Conservation (phyloP, 73 alveolate species). For the Paramecium tetraurelia region DNA sequence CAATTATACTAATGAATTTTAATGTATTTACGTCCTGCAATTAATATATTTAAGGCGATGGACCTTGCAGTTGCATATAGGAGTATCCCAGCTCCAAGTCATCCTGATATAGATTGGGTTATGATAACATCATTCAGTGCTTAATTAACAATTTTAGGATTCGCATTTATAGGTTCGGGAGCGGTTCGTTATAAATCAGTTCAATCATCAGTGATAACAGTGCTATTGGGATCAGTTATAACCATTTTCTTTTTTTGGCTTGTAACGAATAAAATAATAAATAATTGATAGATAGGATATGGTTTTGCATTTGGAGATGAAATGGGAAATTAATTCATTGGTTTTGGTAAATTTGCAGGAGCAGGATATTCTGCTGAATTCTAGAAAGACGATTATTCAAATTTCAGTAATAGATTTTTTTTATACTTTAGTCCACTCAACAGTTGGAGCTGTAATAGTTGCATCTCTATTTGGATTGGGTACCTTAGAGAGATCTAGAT, state of each 20-base stretch:
- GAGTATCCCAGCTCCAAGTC: background rate
- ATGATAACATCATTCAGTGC: background rate
- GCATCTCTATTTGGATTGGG: slow-evolving; percentile 64
- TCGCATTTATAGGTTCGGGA: background rate
- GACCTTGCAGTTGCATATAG: too few relatives aligned
- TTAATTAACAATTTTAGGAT: background rate
- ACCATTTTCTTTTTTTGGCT: slow-evolving; percentile 1
- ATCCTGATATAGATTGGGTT: background rate
- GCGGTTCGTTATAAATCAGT: slow-evolving; percentile 11
- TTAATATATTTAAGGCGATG: too few relatives aligned
- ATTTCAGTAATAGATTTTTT: background rate
- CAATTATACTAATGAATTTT: too few relatives aligned
- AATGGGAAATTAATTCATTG: background rate
- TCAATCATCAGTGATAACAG: slow-evolving; percentile 14
- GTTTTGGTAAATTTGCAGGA: background rate
- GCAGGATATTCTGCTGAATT: background rate
- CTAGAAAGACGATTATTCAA: background rate
- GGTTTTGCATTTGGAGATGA: slow-evolving; percentile 68
- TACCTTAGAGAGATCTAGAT: slow-evolving; percentile 64
- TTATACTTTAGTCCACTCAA: slow-evolving; percentile 31
- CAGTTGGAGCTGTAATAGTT: slow-evolving; percentile 52
- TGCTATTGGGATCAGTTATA: background rate
- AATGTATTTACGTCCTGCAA: too few relatives aligned
- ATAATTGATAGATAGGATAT: slow-evolving; percentile 52
- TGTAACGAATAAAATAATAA: slow-evolving; percentile 18